Evolutionary conservation across 306 rosid genomes (phyloP), one percentile per base, ranked within the genome.

Genomic region (Oemleria cerasiformis): DNA sequence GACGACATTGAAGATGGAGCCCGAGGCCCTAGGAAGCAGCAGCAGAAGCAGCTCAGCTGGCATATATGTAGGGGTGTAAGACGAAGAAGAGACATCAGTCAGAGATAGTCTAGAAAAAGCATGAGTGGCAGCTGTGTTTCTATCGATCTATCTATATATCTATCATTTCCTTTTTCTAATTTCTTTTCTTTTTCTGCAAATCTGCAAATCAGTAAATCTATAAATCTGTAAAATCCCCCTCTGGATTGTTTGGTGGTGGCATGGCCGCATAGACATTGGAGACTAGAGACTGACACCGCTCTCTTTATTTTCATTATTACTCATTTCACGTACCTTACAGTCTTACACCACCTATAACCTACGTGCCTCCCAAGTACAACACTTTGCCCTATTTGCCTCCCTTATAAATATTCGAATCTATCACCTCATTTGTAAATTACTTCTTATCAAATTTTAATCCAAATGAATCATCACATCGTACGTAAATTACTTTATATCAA

Each of bases 301-400:
- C 47, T 45, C 56, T 54, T 19, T n/a, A 5, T 0, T 20, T 57
- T 78, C 34, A 51, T 64, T 17, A 81, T 75, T 75, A 68, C 70
- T 39, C 75, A 74, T 64, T 83, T 73, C 65, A 73, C 41, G 70
- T 50, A 56, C 34, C 36, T 30, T 30, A 30, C 36, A 30, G 11
- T 3, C 19, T 59, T 45, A 72, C 70, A 53, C 59, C 4, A 23
- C 2, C 6, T 6, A 17, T 17, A 48, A 43, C 11, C 0, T 56
- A 55, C 77, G 80, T 75, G 72, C 80, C 21, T 7, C 14, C 34
- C 43, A 48, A 73, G 83, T 79, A 79, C 80, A 62, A 25, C 16
- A 5, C 62, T 8, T 49, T 19, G 7, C 62, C 30, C 5, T 34
- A 59, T 34, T 59, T 59, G 64, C 43, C 7, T 30, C 5, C 39